A percentile compares a stretch with the other conserved stretches of the same genome.
phyloP scores from a whole-genome alignment of 2,329 filamentous ascomycete species.

The Fusarium compactum region DNA sequence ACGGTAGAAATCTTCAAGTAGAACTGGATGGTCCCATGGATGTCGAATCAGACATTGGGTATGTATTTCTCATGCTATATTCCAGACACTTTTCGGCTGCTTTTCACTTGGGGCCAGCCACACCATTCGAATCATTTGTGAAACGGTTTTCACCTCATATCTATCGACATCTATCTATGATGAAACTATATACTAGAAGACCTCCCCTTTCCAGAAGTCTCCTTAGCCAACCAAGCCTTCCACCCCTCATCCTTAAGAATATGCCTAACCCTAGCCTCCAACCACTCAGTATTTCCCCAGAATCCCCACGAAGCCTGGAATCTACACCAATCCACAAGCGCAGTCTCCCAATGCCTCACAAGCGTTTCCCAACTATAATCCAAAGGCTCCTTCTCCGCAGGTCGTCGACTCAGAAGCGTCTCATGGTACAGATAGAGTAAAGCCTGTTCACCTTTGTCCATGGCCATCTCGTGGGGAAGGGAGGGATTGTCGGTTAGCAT shows the following conservation, averaged over 20 bases:
- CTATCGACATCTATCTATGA: background rate
- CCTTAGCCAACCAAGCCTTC: conserved; percentile 57
- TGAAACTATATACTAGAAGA: background rate
- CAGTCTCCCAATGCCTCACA: conserved; percentile 72
- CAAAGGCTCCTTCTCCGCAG: background rate
- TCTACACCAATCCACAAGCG: conserved; percentile 74
- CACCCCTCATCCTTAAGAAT: conserved; percentile 61
- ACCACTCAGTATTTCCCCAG: conserved; percentile 70
- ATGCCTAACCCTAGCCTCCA: conserved; percentile 64
- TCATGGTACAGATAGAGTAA: conserved; percentile 65
- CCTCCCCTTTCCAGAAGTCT: background rate
- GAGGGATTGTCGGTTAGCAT: conserved; percentile 58
- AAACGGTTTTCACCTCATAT: too few species aligned
- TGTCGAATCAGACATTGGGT: too few species aligned
- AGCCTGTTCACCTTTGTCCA: conserved; percentile 62
- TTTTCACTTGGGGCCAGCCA: too few species aligned
- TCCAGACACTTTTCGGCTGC: too few species aligned
- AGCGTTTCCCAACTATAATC: conserved; percentile 68
- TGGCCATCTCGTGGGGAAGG: conserved; percentile 56
- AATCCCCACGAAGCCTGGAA: conserved; percentile 72
- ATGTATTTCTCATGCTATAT: too few species aligned
- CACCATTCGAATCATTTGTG: too few species aligned
- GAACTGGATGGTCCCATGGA: too few species aligned
- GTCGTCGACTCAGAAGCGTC: conserved; percentile 47
- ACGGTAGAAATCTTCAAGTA: too few species aligned